phyloP scores from a whole-genome alignment of 108 stramenopile species.

The Mayamaea pseudoterrestris region DNA sequence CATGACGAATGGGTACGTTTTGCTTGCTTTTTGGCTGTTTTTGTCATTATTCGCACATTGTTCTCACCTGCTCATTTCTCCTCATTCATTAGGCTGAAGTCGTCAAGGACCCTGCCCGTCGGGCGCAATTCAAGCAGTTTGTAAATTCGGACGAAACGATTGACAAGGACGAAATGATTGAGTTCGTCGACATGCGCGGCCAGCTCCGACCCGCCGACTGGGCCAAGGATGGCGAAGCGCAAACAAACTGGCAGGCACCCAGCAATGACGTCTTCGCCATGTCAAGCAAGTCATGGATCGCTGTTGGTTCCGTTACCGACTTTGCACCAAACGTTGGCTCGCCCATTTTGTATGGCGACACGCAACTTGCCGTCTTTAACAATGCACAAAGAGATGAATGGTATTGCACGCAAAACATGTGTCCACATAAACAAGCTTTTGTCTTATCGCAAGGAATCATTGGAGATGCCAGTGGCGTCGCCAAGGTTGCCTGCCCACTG shows the following conservation, averaged over 20 bases:
- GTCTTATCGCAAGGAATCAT: conserved; percentile 87
- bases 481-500: conserved; percentile 89
- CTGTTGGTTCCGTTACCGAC: conserved; percentile 52
- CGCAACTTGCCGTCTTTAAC: conserved; percentile 87
- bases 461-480: conserved; percentile 51
- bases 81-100: conserved; percentile 58
- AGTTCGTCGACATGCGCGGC: conserved; percentile 80
- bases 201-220: conserved; percentile 83
- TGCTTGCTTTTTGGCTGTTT: not conserved
- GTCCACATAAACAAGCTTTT: conserved; percentile 88
- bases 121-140: conserved; percentile 79
- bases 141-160: conserved; percentile 79
- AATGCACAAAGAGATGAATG: conserved; percentile 61
- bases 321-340: conserved; percentile 76
- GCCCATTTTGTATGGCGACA: conserved; percentile 75
- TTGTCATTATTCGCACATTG: conserved; percentile 1
- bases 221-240: conserved; percentile 71
- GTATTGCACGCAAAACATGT: conserved; percentile 89
- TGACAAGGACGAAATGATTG: conserved; percentile 71
- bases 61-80: conserved; percentile 3
- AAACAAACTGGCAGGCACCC: conserved; percentile 66
- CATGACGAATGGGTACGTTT: conserved; percentile 81
- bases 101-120: conserved; percentile 62
- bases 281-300: conserved; percentile 76
- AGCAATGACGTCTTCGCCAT: conserved; percentile 62